Base-by-base conservation (phyloP, 1,284 basidiomycete genomes). In the Pseudozyma sp. region DNA sequence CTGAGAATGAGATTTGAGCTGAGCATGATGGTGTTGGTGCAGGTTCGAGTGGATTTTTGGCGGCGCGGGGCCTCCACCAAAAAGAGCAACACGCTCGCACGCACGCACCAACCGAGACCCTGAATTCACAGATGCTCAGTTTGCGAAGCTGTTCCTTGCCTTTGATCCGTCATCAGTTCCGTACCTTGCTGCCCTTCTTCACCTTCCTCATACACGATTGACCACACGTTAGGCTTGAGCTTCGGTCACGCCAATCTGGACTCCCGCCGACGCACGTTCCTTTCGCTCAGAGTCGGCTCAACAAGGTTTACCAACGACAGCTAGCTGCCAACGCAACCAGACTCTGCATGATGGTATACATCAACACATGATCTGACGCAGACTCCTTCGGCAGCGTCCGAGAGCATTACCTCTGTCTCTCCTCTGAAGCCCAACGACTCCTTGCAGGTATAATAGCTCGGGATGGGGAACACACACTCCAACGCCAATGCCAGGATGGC, bases 381-480 rank as follows among this genome's bases (percentile, higher is more conserved):
- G 25, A 6, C 25, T 31, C 25, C 25, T 31, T 31, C 25, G 25
- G 25, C 25, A 31, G 25, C 25, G 25, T 6, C 6, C 25, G 6
- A 31, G 25, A 31, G 25, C 25, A 6, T 3, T 31, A 31, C 25
- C 6, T 31, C 6, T 6, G 25, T 31, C 25, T 31, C 25, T 31
- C 25, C 25, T 31, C 25, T 31, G 25, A 31, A 6, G 3, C 3
- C 6, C 25, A 31, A 31, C 25, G 25, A 31, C 25, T 31, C 25
- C 25, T 31, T 31, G 25, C 25, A 31, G 25, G 25, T 6, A 31
- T 31, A 31, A 10, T 18, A 12, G 8, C n/a, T 16, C 48, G 62
- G 18, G 21, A 79, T 79, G 78, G 78, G 78, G 13, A 77, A 79
- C 55, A 72, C 78, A 21, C 70, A 69, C 53, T 77, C 74, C 44